Evolutionary conservation across 2,329 filamentous ascomycete species (phyloP).

Genomic region (Cladophialophora immunda): DNA sequence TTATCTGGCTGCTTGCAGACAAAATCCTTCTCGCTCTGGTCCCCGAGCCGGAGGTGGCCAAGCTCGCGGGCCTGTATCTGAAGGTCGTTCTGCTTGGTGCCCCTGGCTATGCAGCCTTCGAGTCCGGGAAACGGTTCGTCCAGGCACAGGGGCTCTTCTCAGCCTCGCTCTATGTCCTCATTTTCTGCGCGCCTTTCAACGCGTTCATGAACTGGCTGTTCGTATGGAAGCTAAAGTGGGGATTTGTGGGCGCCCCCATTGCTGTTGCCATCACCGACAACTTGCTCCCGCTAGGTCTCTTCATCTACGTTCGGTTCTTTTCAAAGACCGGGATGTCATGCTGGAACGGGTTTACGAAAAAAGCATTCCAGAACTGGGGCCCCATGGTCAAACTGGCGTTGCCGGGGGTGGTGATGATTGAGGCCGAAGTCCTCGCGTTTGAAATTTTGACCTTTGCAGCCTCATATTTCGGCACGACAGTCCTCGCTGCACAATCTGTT

Average conservation of each 20-base stretch:
- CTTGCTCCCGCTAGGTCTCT: constrained; percentile 75
- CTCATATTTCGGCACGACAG: constrained; percentile 78
- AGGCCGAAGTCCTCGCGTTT: constrained; percentile 92
- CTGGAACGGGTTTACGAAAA: constrained; percentile 80
- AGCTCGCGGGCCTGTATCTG: constrained; percentile 76
- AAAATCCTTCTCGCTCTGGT: constrained; percentile 72
- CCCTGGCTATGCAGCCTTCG: constrained; percentile 79
- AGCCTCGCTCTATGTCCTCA: constrained; percentile 81
- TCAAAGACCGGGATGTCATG: constrained; percentile 69
- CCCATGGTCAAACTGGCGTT: constrained; percentile 88
- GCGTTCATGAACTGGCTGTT: constrained; percentile 81
- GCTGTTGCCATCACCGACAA: constrained; percentile 79
- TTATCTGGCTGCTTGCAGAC: constrained; percentile 75
- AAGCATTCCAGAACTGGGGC: constrained; percentile 76
- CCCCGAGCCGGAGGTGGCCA: constrained; percentile 74
- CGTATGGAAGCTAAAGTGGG: constrained; percentile 74
- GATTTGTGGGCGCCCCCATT: constrained; percentile 81
- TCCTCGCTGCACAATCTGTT: constrained; percentile 87
- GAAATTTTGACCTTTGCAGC: constrained; percentile 87
- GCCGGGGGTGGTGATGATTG: constrained; percentile 91
- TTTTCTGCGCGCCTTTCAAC: constrained; percentile 84
- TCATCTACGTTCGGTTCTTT: constrained; percentile 76
- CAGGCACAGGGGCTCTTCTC: constrained; percentile 89
- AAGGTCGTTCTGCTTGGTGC: constrained; percentile 74
- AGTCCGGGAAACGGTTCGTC: constrained; percentile 82